phyloP scores from a whole-genome alignment of 371 early-diverging fungal species.

The Apophysomyces trapeziformis region DNA sequence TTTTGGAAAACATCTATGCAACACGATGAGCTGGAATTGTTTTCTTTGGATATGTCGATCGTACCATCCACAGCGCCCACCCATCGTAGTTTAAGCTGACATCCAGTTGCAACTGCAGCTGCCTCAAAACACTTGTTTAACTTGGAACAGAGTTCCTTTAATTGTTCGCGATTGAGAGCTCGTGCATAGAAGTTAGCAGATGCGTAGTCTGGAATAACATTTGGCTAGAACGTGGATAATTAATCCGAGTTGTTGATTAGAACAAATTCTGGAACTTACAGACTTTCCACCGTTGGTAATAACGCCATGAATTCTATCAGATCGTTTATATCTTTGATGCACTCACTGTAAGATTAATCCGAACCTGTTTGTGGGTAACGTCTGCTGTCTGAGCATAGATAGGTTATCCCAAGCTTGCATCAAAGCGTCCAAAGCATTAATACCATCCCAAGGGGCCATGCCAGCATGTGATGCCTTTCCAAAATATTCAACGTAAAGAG shows the following conservation, averaged over 20 bases:
- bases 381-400: conserved; percentile 74
- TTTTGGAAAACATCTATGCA: conserved; percentile 58
- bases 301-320: conserved; percentile 69
- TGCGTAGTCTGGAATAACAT: conserved; percentile 61
- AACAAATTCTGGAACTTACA: conserved; percentile 35
- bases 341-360: background rate
- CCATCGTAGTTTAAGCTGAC: conserved; percentile 73
- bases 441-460: conserved; percentile 62
- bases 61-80: conserved; percentile 83
- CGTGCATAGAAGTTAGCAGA: conserved; percentile 53
- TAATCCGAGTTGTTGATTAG: background rate
- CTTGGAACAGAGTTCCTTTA: conserved; percentile 43
- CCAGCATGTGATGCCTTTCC: conserved; percentile 70
- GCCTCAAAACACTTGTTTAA: conserved; percentile 57
- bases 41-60: background rate
- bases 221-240: conserved; percentile 12
- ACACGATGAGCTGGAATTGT: background rate
- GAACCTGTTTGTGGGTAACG: conserved; percentile 55
- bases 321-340: background rate
- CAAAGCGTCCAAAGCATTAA: conserved; percentile 78
- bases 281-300: conserved; percentile 72
- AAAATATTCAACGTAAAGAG: conserved; percentile 58
- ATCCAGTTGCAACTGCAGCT: conserved; percentile 68
- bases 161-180: conserved; percentile 43
- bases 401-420: conserved; percentile 63